A percentile compares a stretch with the other conserved stretches of the same genome.
phyloP scores from a whole-genome alignment of 208 protist species.

The Acanthamoeba castellanii region DNA sequence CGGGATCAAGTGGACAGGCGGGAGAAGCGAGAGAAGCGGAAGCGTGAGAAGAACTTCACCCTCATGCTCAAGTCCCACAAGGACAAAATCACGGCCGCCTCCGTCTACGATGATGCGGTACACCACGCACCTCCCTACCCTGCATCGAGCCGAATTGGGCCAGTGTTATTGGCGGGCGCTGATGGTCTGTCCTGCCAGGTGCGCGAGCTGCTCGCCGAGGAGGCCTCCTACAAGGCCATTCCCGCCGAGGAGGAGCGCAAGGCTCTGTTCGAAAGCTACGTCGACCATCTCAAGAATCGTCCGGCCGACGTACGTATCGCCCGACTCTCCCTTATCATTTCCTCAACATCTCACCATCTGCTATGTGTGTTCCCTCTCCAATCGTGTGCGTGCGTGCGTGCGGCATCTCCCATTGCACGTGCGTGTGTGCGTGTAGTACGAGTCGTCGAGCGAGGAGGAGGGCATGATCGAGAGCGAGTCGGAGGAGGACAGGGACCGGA shows the following conservation, averaged over 20 bases:
- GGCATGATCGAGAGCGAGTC: not conserved
- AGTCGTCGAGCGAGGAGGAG: constrained; percentile 28
- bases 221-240: not conserved
- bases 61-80: not conserved
- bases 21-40: not conserved
- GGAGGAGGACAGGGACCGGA: not conserved
- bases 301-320: not conserved
- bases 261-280: not conserved
- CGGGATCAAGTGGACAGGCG: not conserved
- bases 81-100: not conserved
- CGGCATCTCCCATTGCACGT: too few species aligned
- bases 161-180: not conserved
- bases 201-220: not conserved
- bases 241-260: not conserved
- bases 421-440: not conserved
- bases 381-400: not conserved
- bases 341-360: not conserved
- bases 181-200: not conserved
- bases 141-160: too few species aligned
- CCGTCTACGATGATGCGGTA: not conserved
- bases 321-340: not conserved
- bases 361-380: too few species aligned
- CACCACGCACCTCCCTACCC: too few species aligned
- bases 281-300: constrained; percentile 2
- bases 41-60: constrained; percentile 13